These are phyloP conservation scores for Neurospora pannonica DNA, from an alignment of 495 filamentous ascomycete genomes.

Conservation along the genomic window DNA sequence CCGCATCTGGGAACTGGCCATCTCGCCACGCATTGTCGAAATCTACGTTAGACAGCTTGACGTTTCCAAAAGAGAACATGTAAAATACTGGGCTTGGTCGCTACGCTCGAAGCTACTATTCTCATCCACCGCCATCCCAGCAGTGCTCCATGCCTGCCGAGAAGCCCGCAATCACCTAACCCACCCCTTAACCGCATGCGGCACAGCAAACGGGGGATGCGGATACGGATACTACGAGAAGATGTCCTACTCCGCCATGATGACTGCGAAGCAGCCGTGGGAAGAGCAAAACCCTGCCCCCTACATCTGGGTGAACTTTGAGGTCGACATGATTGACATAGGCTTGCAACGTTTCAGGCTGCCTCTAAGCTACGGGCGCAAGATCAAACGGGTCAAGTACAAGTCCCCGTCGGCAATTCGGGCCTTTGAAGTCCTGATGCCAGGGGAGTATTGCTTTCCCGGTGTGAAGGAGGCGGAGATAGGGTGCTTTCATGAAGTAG, in stretches of 20 bases:
- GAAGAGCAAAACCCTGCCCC: neutral
- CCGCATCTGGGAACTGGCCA: conserved; percentile 32
- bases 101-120: neutral
- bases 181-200: neutral
- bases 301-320: neutral
- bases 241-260: neutral
- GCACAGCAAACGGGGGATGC: too few species aligned
- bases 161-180: neutral
- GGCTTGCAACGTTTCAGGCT: neutral
- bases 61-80: neutral
- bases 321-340: neutral
- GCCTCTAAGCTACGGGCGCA: neutral
- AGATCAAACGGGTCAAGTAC: neutral
- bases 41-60: neutral
- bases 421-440: neutral
- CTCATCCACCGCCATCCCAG: neutral
- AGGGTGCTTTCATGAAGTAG: neutral
- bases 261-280: neutral
- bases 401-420: neutral
- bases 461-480: neutral
- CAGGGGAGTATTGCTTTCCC: neutral
- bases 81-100: neutral
- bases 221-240: neutral
- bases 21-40: conserved; percentile 26
- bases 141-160: neutral